Evolutionary conservation across 192 early-diverging fungal genomes (phyloP), one percentile per base, ranked within the genome.

Genomic region (Backusella westeae): DNA sequence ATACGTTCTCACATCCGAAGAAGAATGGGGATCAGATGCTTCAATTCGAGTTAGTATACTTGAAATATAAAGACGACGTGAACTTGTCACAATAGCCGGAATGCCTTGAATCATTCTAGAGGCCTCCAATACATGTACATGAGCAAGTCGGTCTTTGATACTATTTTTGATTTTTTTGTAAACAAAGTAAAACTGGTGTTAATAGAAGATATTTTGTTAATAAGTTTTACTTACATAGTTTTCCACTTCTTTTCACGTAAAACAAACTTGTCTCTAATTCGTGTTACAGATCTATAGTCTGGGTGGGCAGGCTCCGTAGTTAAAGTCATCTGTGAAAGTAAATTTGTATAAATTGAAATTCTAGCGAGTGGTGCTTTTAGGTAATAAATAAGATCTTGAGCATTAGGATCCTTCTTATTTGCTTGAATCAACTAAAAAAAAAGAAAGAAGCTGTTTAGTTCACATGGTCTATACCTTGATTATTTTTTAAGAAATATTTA

Each of bases 191-290:
- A 14, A 14, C 10, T 14, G 23, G 10, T 63, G 26, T 23, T 63
- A 29, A 63, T 23, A 63, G n/a, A 34, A 56, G 19, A 15, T 23
- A 12, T 4, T 23, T 21, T 10, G 8, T 12, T 59, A 26, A 26
- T 12, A 23, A 23, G 53, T 32, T 7, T 4, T 6, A 32, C 56
- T 15, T 36, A 56, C 72, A 26, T 66, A 4, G 42, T 21, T 72
- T 32, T 72, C 71, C 71, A 72, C 15, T 72, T 17, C 6, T n/a
- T 53, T 53, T 72, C 71, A 34, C 71, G 71, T 34, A 23, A 23
- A 32, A 53, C 15, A 21, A 35, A 72, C 9, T 46, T 53, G 29
- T 72, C 44, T 3, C 8, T 53, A 26, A 72, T 72, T n/a, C 44
- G 26, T 34, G 15, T 1, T 19, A 72, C 6, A 1, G 44, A 42